Base-by-base conservation (phyloP, 345 rosid species). In the Camelina laxa region DNA sequence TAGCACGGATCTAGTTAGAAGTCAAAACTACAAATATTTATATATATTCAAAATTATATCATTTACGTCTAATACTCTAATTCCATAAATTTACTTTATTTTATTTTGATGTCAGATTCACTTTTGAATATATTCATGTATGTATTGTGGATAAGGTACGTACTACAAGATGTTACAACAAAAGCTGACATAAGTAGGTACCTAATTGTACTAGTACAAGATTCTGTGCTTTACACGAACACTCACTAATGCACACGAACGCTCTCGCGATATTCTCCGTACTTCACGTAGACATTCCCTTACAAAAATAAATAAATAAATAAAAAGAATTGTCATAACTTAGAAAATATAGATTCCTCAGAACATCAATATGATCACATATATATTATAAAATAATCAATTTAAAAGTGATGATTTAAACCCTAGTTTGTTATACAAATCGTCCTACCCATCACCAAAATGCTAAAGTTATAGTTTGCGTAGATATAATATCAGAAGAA, bases 251-350 rank as follows among this genome's bases (percentile, higher is more conserved):
- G 63, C 67, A 50, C 73, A 75, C 78, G 73, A 24, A 39, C 66
- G 15, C 51, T 57, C 22, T 48, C 21, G 51, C 16, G 12, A 73
- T 16, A 47, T 47, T 30, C 33, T 66, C 48, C 74, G 39, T 60
- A 69, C 74, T 19, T 48, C 69, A 68, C 69, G 49, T n/a, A 68
- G 2, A 69, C 17, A 61, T 51, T 58, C 65, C 65, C 57, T 30
- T 13, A 31, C n/a, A 45, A 57, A 7, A 27, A 27, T 27, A 27
- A 27, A 27, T 24, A 27, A 27, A 27, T 27, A 27, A 27, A 22
- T 22, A 22, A 31, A 42, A 9, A 16, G 4, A 16, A 6, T 38
- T 67, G 11, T 20, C 49, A 48, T 3, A n/a, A 17, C 51, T 47
- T 2, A 6, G 2, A 47, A 31, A 48, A 7, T 2, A 4, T 16